Percentiles rank a stretch among this genome's conserved stretches.
phyloP scores from a whole-genome alignment of 2,329 filamentous ascomycete genomes.

The Sporothrix curviconia region DNA sequence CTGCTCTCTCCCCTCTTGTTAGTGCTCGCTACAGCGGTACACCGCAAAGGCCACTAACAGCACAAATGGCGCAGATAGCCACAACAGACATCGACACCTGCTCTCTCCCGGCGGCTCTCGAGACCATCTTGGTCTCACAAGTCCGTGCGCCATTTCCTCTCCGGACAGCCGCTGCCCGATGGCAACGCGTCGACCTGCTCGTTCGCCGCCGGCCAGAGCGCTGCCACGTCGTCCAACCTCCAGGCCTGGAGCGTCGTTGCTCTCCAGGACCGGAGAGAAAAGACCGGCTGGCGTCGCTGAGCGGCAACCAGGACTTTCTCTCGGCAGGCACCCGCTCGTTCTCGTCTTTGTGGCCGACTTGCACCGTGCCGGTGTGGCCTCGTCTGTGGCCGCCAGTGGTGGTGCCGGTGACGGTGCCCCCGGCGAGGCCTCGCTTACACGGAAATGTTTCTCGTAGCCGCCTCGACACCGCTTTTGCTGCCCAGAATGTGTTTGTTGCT shows the following conservation, averaged over 20 bases:
- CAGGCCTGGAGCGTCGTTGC: slow-evolving; percentile 30
- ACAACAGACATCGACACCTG: neutral
- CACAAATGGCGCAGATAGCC: neutral
- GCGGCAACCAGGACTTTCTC: slow-evolving; percentile 28
- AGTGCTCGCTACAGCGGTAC: slow-evolving; percentile 2
- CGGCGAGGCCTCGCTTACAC: slow-evolving; percentile 25
- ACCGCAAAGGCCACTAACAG: neutral
- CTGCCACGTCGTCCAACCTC: slow-evolving; percentile 30
- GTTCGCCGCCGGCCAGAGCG: slow-evolving; percentile 29
- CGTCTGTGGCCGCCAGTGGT: neutral
- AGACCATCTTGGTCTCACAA: slow-evolving; percentile 26
- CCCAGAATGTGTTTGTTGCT: slow-evolving; percentile 26
- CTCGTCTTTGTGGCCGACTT: slow-evolving; percentile 30
- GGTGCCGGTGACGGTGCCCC: slow-evolving; percentile 9
- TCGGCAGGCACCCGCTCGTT: slow-evolving; percentile 26
- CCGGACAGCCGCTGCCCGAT: slow-evolving; percentile 18
- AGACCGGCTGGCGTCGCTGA: slow-evolving; percentile 24
- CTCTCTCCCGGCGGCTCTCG: slow-evolving; percentile 12
- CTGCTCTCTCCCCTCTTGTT: neutral
- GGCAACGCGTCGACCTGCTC: slow-evolving; percentile 26
- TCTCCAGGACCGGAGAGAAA: slow-evolving; percentile 23
- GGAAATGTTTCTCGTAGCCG: slow-evolving; percentile 29
- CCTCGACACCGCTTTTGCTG: slow-evolving; percentile 28
- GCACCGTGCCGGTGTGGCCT: slow-evolving; percentile 22
- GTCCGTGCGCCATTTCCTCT: slow-evolving; percentile 26